Percentiles rank a stretch among this genome's conserved stretches.
phyloP scores from a whole-genome alignment of 345 rosid species.

The Camelina laxa region DNA sequence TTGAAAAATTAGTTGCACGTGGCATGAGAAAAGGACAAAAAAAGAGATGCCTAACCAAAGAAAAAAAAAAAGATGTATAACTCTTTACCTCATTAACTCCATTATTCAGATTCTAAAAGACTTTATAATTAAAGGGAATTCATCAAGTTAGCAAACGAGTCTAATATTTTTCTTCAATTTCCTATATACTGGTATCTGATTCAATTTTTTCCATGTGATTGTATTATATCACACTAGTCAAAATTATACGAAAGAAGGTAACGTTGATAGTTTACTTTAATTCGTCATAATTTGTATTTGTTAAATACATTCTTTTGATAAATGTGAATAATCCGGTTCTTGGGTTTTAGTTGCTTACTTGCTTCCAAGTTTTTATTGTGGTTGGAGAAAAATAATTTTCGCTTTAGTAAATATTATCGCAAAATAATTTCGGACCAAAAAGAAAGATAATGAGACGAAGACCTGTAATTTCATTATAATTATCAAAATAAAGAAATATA shows the following conservation, averaged over 20 bases:
- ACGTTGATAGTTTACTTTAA: background rate
- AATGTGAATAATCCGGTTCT: background rate
- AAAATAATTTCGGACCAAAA: background rate
- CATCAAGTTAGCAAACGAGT: conserved; percentile 19
- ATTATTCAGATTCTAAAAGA: background rate
- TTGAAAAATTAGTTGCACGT: background rate
- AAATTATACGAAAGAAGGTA: background rate
- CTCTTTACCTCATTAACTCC: conserved; percentile 7
- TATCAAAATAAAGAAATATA: background rate
- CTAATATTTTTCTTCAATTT: background rate
- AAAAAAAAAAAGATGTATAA: background rate
- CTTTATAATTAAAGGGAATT: background rate
- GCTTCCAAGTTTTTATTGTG: background rate
- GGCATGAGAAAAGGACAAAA: conserved; percentile 8
- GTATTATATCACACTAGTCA: conserved; percentile 1
- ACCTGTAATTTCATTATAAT: background rate
- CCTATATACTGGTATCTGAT: conserved; percentile 17
- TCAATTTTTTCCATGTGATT: conserved; percentile 1
- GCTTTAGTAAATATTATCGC: background rate
- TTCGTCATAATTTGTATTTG: background rate
- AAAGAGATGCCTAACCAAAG: background rate
- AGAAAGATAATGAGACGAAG: background rate
- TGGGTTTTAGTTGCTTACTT: background rate
- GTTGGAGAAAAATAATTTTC: background rate
- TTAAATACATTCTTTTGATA: too few relatives aligned